Conservation (phyloP, 345 rosid species). For the Eucalyptus curtisii region DNA sequence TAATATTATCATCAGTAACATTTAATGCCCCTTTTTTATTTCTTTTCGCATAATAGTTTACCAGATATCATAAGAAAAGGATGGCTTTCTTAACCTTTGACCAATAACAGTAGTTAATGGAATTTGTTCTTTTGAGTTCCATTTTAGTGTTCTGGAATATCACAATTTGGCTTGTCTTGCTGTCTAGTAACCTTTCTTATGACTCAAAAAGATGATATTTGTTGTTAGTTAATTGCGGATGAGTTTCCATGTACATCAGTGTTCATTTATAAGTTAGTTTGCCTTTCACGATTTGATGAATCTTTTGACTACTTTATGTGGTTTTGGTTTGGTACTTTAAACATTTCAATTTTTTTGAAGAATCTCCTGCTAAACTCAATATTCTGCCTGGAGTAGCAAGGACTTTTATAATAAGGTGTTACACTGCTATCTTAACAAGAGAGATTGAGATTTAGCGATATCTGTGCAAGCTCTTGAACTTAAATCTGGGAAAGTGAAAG, state of each 20-base stretch:
- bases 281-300: not conserved
- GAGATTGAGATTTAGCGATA: not conserved
- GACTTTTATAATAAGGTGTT: not conserved
- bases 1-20: not conserved
- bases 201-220: not conserved
- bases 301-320: not conserved
- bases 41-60: not conserved
- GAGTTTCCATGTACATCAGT: not conserved
- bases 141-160: not conserved
- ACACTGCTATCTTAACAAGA: not conserved
- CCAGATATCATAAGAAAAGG: not conserved
- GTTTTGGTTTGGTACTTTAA: not conserved
- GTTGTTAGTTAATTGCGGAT: not conserved
- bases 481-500: not conserved
- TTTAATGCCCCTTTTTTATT: fast-evolving
- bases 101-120: not conserved
- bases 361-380: not conserved
- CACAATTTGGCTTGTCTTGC: not conserved
- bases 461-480: not conserved
- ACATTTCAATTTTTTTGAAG: not conserved
- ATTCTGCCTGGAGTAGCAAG: not conserved
- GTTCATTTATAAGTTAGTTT: not conserved
- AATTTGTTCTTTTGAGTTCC: not conserved
- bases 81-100: not conserved
- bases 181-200: not conserved